These are phyloP conservation scores for Hypomyces perniciosus DNA, from an alignment of 2,329 filamentous ascomycete species.

Conservation along the genomic window DNA sequence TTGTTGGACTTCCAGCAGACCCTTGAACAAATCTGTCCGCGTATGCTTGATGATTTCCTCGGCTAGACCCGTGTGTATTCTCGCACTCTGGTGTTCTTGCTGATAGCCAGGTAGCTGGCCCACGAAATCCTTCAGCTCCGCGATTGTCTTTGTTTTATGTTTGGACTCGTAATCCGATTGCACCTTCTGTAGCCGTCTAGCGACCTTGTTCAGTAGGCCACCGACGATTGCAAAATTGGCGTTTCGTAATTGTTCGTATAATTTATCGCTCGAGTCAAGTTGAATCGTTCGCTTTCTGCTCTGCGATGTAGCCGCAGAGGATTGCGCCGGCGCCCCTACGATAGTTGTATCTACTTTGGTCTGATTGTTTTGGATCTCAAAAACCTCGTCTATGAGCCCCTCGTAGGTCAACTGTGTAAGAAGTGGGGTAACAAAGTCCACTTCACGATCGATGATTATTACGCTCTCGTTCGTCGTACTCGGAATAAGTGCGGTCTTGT, in stretches of 20 bases:
- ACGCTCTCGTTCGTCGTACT: constrained; percentile 85
- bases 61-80: constrained; percentile 83
- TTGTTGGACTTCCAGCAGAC: constrained; percentile 87
- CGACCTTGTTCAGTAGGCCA: constrained; percentile 80
- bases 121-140: constrained; percentile 93
- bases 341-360: constrained; percentile 88
- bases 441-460: constrained; percentile 91
- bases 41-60: constrained; percentile 96
- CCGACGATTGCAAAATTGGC: constrained; percentile 95
- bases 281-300: constrained; percentile 79
- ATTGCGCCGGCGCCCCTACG: constrained; percentile 66
- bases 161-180: constrained; percentile 86
- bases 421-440: constrained; percentile 86
- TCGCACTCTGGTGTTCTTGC: constrained; percentile 87
- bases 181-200: constrained; percentile 74
- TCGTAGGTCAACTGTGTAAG: constrained; percentile 96
- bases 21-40: constrained; percentile 80
- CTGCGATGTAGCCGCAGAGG: constrained; percentile 49
- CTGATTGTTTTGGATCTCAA: constrained; percentile 87
- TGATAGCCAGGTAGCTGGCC: constrained; percentile 87
- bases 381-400: constrained; percentile 88
- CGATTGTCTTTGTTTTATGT: constrained; percentile 78
- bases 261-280: constrained; percentile 80
- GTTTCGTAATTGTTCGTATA: constrained; percentile 83
- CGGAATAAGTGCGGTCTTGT: constrained; percentile 66